Evolutionary conservation across 2,329 filamentous ascomycete species (phyloP).

Genomic region (Celoporthe dispersa): DNA sequence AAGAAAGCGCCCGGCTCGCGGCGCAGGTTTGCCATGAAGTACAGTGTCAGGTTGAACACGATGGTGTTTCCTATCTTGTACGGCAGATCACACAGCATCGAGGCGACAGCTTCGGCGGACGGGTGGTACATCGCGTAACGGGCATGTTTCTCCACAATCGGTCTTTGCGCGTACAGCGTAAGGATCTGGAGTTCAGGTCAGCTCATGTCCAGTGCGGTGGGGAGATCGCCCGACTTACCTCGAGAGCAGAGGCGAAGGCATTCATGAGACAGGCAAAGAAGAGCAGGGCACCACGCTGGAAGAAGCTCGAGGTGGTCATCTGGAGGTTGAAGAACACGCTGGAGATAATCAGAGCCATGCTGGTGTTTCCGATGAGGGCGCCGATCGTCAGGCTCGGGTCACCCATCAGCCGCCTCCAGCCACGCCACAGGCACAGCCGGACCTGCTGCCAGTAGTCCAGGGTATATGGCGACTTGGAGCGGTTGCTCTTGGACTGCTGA

Average conservation of each 20-base stretch:
- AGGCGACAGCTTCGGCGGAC: constrained; percentile 83
- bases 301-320: constrained; percentile 72
- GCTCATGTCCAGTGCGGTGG: neutral
- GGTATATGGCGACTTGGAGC: constrained; percentile 78
- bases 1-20: constrained; percentile 79
- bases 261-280: constrained; percentile 91
- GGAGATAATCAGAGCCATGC: constrained; percentile 77
- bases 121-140: constrained; percentile 90
- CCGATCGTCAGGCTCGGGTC: constrained; percentile 77
- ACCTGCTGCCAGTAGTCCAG: constrained; percentile 79
- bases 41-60: constrained; percentile 78
- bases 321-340: constrained; percentile 81
- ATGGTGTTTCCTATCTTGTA: constrained; percentile 79
- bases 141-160: constrained; percentile 88
- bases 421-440: constrained; percentile 77
- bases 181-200: constrained; percentile 62
- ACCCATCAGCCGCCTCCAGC: constrained; percentile 75
- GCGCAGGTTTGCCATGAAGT: constrained; percentile 85
- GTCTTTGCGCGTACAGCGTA: constrained; percentile 84
- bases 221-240: constrained; percentile 49
- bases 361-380: constrained; percentile 71
- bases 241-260: constrained; percentile 78
- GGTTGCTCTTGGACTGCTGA: constrained; percentile 62
- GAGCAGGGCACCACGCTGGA: constrained; percentile 75
- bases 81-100: constrained; percentile 84